Evolutionary conservation across 2,329 filamentous ascomycete species (phyloP).

Genomic region (Alternaria dauci): DNA sequence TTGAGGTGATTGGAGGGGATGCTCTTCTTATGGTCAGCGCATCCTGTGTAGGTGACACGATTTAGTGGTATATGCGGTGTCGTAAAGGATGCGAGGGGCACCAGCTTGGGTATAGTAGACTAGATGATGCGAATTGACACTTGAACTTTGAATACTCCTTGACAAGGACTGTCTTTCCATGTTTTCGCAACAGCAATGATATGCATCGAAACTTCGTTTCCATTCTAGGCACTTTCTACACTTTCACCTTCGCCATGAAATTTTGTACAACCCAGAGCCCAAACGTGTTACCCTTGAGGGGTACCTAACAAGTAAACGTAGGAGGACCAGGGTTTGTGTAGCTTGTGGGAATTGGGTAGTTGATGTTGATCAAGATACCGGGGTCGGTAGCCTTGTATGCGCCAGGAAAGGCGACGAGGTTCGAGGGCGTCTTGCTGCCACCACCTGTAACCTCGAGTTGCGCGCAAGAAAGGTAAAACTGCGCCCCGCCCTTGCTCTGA

Average conservation of each 20-base stretch:
- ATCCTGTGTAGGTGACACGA: not conserved
- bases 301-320: conserved; percentile 12
- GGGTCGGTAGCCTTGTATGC: conserved; percentile 39
- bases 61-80: not conserved
- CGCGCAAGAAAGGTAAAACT: conserved; percentile 58
- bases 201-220: not conserved
- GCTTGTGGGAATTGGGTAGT: conserved; percentile 25
- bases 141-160: rapidly evolving
- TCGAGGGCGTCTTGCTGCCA: conserved; percentile 46
- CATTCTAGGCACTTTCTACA: not conserved
- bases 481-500: conserved; percentile 41
- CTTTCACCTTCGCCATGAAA: not conserved
- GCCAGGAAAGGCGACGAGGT: conserved; percentile 53
- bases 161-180: not conserved
- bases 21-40: not conserved
- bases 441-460: conserved; percentile 54
- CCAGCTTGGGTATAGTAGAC: not conserved
- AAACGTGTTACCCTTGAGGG: not conserved
- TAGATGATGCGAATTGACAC: not conserved
- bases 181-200: not conserved
- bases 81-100: not conserved
- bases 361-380: conserved; percentile 47
- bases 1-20: not conserved
- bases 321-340: conserved; percentile 13
- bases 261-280: not conserved